Base-by-base conservation (phyloP, 176 grass and related monocot species). In the Musa troglodytarum region DNA sequence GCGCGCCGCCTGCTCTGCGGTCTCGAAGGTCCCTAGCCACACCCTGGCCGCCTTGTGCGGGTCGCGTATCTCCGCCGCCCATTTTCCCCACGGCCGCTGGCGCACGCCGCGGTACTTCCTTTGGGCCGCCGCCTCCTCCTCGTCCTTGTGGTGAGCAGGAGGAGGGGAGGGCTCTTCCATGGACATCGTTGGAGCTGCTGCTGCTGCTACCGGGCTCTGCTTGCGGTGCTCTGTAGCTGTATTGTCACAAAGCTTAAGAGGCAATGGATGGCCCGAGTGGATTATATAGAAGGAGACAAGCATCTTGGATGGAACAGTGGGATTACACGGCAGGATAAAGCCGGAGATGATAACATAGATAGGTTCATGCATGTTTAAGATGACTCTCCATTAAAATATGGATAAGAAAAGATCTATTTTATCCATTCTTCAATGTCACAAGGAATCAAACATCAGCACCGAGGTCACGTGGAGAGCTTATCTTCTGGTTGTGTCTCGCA, bases 21-120 rank as follows among this genome's bases (percentile, higher is more conserved):
- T 99, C 81, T 92, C 91, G 81, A 99, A 99, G 23, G 96, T 99
- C 71, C 96, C 96, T 29, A 99, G 91, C 96, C 96, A 99, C 59
- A 99, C 96, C 9, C 96, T 86, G 76, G 96, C 91, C n/a, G 96
- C 96, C 87, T 99, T 99, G 80, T 92, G 86, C 49, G 96, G 96
- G 70, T 99, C 96, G 25, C 96, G 81, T 81, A 99, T 99, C 87
- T 99, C 96, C 50, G 96, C 96, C 10, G 96, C 96, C 96, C 96
- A 99, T 83, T 99, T 99, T 74, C 96, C 96, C 96, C 96, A 99
- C 8, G 96, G 96, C 63, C 96, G 87, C 91, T 99, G 96, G 50
- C 96, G 85, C 54, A 99, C 96, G 12, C 96, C 96, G 24, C 96
- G 88, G 76, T 99, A 99, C 22, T 89, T 63, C 56, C 78, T 79